Base-by-base conservation (phyloP, 441 rosid genomes). In the California macrophylla region DNA sequence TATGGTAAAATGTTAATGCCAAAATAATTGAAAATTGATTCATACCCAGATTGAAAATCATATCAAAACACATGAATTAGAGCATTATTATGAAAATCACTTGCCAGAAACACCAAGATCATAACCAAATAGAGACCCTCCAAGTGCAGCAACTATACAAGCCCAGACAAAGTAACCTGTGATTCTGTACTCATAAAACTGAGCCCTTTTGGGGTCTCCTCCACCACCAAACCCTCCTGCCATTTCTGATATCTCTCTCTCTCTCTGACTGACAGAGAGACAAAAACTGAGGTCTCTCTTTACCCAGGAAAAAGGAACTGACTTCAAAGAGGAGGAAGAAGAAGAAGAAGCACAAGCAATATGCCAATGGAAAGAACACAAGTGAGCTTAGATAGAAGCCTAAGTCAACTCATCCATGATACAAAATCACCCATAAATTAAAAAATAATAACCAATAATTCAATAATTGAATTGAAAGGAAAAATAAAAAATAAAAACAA, bases 61-160 rank as follows among this genome's bases (percentile, higher is more conserved):
- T n/a, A 12, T 1, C 28, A 42, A 6, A 13, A 30, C n/a, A 38
- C 45, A 38, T 38, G 45, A 38, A 38, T 12, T 12, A 9, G 45
- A 38, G 45, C 45, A 38, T 8, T 30, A 30, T n/a, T n/a, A n/a
- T n/a, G 65, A 65, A 36, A 50, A 23, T 10, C 23, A 73, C 87
- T 64, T 29, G 83, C 96, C 93, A 29, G 96, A 90, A 77, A 90
- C 93, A 52, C 96, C 96, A 3, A 90, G 91, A 82, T 88, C 97
- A 75, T 88, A 88, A 32, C 94, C 94, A 28, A 90, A 90, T 58
- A 90, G 89, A 6, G 94, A 85, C 2, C 94, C 92, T 13, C 97
- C 92, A 10, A 83, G 71, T 36, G 90, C 87, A 13, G 86, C 97
- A 70, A 90, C 80, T 62, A 87, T 28, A 71, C 94, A 88, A 75